phyloP scores from a whole-genome alignment of 805 yeast species.

The Komagataella pastoris region DNA sequence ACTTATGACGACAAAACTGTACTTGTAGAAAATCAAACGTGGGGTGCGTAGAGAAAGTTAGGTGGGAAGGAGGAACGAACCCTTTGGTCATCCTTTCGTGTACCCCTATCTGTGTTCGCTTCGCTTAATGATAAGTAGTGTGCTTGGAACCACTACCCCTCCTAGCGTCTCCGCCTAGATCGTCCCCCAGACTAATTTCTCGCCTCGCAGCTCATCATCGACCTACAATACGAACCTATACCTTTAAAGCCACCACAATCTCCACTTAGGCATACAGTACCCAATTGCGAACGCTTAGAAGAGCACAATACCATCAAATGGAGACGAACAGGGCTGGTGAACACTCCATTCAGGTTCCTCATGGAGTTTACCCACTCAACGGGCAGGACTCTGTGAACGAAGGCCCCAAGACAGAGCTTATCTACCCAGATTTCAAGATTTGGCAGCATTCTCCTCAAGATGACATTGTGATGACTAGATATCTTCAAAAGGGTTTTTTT shows the following conservation, averaged over 20 bases:
- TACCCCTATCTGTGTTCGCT: background rate
- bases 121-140: background rate
- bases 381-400: slow-evolving; percentile 2
- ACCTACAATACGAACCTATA: background rate
- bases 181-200: background rate
- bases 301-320: background rate
- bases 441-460: slow-evolving; percentile 54
- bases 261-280: background rate
- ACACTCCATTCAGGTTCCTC: background rate
- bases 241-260: background rate
- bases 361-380: slow-evolving; percentile 3
- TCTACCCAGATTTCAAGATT: slow-evolving; percentile 59
- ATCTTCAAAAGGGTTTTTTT: slow-evolving; percentile 58
- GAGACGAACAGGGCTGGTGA: background rate
- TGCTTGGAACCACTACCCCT: background rate
- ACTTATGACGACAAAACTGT: background rate
- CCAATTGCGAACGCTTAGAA: background rate
- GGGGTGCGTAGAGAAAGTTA: background rate
- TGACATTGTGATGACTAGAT: slow-evolving; percentile 35
- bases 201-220: background rate
- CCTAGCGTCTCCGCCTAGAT: background rate
- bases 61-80: background rate
- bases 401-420: background rate
- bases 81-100: background rate
- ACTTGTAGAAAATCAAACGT: background rate